Conservation (phyloP, 75 land plant species). For the Picea sitchensis region DNA sequence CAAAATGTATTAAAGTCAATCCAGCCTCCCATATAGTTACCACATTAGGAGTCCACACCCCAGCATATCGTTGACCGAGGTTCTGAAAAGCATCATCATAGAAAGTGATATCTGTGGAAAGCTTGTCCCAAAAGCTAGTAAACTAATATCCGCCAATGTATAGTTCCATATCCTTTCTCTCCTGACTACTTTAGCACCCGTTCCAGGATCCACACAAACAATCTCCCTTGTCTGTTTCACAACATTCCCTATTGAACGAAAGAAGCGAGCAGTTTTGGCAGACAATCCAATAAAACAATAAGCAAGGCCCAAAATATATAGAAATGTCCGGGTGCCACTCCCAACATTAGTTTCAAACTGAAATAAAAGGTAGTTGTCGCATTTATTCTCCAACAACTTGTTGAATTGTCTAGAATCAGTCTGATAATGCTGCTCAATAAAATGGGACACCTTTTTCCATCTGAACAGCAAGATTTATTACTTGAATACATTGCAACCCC, state of each 20-base stretch:
- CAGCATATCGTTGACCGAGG: conserved; percentile 53
- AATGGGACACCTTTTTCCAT: not conserved
- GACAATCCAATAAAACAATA: conserved; percentile 88
- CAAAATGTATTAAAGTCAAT: conserved; percentile 75
- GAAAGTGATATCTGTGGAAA: conserved; percentile 89
- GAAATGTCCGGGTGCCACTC: conserved; percentile 32
- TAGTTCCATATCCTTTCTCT: conserved; percentile 76
- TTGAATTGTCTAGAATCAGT: not conserved
- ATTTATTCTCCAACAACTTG: conserved; percentile 11
- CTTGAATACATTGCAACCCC: not conserved
- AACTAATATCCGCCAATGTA: conserved; percentile 69
- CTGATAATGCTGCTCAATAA: not conserved
- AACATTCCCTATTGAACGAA: conserved; percentile 73
- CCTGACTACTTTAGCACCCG: conserved; percentile 34
- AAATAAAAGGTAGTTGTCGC: conserved; percentile 52
- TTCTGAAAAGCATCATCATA: conserved; percentile 71
- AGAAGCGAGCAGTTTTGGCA: conserved; percentile 70
- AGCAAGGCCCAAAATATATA: conserved; percentile 56
- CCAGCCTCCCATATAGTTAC: conserved; percentile 77
- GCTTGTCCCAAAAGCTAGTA: conserved; percentile 89
- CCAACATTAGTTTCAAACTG: conserved; percentile 38
- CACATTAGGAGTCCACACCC: conserved; percentile 87
- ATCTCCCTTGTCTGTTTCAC: conserved; percentile 58
- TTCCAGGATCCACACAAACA: conserved; percentile 38
- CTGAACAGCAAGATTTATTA: not conserved